These are phyloP conservation scores for Cyanidium caldarium DNA, from an alignment of 23 red algal species.

Conservation along the genomic window DNA sequence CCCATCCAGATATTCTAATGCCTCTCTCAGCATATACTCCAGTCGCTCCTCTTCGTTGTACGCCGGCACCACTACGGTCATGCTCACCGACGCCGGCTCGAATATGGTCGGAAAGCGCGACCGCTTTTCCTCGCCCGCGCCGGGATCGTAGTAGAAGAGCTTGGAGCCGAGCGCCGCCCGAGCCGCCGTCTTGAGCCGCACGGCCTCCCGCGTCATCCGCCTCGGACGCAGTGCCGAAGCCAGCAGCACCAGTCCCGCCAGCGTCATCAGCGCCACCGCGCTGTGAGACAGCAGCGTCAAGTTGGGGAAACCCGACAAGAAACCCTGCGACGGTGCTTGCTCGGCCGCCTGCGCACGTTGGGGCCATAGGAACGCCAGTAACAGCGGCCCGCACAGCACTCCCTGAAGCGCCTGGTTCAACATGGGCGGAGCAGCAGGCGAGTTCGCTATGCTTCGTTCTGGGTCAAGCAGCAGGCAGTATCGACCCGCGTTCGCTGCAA, in stretches of 20 bases:
- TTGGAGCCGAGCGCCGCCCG: background rate
- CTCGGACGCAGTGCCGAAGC: background rate
- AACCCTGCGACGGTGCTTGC: too few relatives aligned
- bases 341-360: too few relatives aligned
- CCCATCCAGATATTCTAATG: constrained; percentile 25
- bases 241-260: background rate
- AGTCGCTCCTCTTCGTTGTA: constrained; percentile 82
- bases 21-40: constrained; percentile 56
- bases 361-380: too few relatives aligned
- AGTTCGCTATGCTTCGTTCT: too few relatives aligned
- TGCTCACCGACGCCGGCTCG: background rate
- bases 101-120: constrained; percentile 19
- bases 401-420: too few relatives aligned
- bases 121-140: background rate
- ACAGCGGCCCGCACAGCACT: too few relatives aligned
- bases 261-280: background rate
- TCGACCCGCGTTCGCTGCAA: too few relatives aligned
- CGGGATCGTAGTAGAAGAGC: background rate
- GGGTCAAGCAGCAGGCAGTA: too few relatives aligned
- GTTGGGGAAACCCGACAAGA: background rate
- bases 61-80: constrained; percentile 69
- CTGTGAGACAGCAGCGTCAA: background rate
- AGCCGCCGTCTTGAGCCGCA: background rate
- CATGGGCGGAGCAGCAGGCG: too few relatives aligned
- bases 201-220: background rate